Conservation (phyloP, 305 asterid species). For the Fraxinus platypoda region DNA sequence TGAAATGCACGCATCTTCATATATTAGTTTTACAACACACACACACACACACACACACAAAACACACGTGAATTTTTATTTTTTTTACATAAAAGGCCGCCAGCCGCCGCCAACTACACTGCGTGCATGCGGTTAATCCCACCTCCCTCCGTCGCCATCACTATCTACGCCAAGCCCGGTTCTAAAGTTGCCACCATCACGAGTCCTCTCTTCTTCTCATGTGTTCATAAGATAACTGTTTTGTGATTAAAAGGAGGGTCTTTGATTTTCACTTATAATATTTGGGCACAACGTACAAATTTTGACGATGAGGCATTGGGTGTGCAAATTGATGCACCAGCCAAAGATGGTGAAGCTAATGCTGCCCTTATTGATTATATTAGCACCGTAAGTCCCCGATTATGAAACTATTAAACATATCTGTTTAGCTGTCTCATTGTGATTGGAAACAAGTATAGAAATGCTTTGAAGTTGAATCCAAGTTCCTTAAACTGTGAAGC, state of each 20-base stretch:
- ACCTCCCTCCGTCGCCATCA: slow-evolving; percentile 71
- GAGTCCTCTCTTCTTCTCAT: slow-evolving; percentile 31
- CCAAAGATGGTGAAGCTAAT: slow-evolving; percentile 94
- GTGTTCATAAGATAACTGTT: background rate
- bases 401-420: background rate
- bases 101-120: too few species aligned
- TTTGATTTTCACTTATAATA: background rate
- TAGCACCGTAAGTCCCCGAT: slow-evolving; percentile 53
- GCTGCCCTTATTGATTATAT: slow-evolving; percentile 86
- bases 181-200: slow-evolving; percentile 80
- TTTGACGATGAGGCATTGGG: slow-evolving; percentile 73
- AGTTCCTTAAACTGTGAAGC: too few species aligned
- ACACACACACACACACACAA: too few species aligned
- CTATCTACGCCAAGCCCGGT: slow-evolving; percentile 89
- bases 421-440: background rate
- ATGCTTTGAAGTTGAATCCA: too few species aligned
- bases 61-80: too few species aligned
- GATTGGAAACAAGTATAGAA: too few species aligned
- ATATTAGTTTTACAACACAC: too few species aligned
- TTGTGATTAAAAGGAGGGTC: background rate
- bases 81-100: too few species aligned
- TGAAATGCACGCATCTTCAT: too few species aligned
- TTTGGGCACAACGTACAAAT: slow-evolving; percentile 35
- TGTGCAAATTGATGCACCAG: slow-evolving; percentile 94
- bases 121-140: slow-evolving; percentile 50